Percentiles rank a stretch among this genome's conserved stretches.
Conservation (phyloP, 2,329 filamentous ascomycete species). For the Fusarium lateritium region DNA sequence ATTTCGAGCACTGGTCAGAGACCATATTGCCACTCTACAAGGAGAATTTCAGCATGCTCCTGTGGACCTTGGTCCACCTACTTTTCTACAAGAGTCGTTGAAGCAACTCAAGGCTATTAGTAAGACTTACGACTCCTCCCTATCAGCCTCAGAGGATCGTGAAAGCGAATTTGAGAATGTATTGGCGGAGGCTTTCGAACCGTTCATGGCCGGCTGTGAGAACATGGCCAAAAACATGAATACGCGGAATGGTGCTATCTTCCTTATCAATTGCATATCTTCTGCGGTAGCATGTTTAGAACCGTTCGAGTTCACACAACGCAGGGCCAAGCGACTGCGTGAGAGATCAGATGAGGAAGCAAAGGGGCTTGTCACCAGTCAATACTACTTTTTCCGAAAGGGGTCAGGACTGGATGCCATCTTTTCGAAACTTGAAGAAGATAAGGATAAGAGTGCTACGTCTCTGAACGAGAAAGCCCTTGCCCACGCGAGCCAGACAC, state of each 20-base stretch:
- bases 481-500: constrained; percentile 76
- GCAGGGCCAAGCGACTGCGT: constrained; percentile 69
- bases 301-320: constrained; percentile 74
- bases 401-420: constrained; percentile 81
- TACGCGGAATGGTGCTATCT: constrained; percentile 74
- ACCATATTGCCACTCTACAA: constrained; percentile 83
- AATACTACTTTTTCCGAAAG: constrained; percentile 80
- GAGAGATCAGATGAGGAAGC: constrained; percentile 69
- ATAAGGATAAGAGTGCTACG: constrained; percentile 52
- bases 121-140: constrained; percentile 88
- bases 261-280: constrained; percentile 79
- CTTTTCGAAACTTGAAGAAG: constrained; percentile 67
- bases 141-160: constrained; percentile 71
- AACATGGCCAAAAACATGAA: constrained; percentile 75
- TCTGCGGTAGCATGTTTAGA: constrained; percentile 70
- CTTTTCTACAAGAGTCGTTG: constrained; percentile 85
- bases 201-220: constrained; percentile 83
- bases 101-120: constrained; percentile 84
- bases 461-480: constrained; percentile 68
- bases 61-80: constrained; percentile 81
- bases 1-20: constrained; percentile 85
- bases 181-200: constrained; percentile 84
- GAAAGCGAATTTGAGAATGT: constrained; percentile 82
- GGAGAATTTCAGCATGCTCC: constrained; percentile 79
- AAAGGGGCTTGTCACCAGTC: constrained; percentile 73